Evolutionary conservation across 2,329 filamentous ascomycete species (phyloP), one percentile per base, ranked within the genome.

Genomic region (Hymenoscyphus fructigenus): DNA sequence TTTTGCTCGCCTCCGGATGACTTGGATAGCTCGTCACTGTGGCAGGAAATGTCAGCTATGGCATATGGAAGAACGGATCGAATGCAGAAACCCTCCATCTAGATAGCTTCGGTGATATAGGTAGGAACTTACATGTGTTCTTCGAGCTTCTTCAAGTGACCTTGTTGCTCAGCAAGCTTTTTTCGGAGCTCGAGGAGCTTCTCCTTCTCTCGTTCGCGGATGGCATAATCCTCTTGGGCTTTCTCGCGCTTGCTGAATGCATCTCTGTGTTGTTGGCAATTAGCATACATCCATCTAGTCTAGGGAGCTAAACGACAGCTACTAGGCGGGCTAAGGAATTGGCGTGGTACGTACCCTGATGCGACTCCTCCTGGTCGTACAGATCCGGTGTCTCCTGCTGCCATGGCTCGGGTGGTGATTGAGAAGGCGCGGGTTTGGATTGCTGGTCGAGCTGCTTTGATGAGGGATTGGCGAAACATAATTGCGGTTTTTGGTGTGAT

Each of bases 221-320:
- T 93, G 80, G 91, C 91, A 73, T 87, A 86, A 78, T 93, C 89
- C 83, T 98, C 95, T 77, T 82, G 85, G 71, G 94, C 94, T 77
- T 89, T 86, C 81, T 99, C 95, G 74, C 95, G 92, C 81, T 90
- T 90, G 81, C 89, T 92, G 86, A 97, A 99, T 64, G 92, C 88
- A 77, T 99, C 94, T 73, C 94, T 96, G 71, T 72, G 57, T 47
- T 53, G 29, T 62, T 57, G 32, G 20, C 28, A 50, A 32, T 62
- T 50, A 60, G 58, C 14, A 26, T 32, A 26, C 15, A 15, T 23
- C 47, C 59, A 10, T 36, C 5, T 17, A 2, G 26, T 28, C 10
- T 57, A 26, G n/a, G 26, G 26, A n/a, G 29, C 12, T 32, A 32
- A 26, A 2, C 17, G 26, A 9, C 5, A 17, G 53, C 53, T 17